phyloP scores from a whole-genome alignment of 306 rosid genomes.

The Cercis canadensis region DNA sequence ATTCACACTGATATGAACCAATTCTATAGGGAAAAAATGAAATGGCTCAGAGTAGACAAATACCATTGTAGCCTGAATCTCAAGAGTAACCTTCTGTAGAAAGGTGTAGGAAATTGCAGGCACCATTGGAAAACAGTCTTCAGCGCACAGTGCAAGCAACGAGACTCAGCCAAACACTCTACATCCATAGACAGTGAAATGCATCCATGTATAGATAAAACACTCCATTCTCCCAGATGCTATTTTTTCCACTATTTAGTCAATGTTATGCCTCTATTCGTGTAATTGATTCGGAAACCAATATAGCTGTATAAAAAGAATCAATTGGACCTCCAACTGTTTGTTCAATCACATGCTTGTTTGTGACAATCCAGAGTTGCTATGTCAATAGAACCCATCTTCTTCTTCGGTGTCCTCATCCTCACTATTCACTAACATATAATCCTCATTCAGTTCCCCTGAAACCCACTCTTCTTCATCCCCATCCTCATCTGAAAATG shows the following conservation, averaged over 20 bases:
- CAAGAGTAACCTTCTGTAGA: conserved; percentile 1
- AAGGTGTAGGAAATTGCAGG: conserved; percentile 26
- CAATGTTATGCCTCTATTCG: conserved; percentile 3
- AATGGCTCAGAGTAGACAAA: conserved; percentile 8
- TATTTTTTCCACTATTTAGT: conserved; percentile 13
- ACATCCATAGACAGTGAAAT: neutral
- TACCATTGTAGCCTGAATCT: conserved; percentile 31
- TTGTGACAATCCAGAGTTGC: neutral
- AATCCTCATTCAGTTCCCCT: conserved; percentile 34
- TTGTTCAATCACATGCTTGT: conserved; percentile 1
- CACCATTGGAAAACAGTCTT: conserved; percentile 16
- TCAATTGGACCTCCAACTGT: conserved; percentile 6
- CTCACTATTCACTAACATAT: conserved; percentile 44
- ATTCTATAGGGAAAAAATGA: conserved; percentile 6
- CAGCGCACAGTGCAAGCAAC: neutral
- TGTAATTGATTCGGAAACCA: neutral
- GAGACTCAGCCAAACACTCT: conserved; percentile 5
- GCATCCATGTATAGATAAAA: neutral
- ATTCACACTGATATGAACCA: conserved; percentile 2
- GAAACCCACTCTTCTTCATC: conserved; percentile 39
- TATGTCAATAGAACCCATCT: conserved; percentile 49
- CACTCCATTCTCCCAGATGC: conserved; percentile 11
- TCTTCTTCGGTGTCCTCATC: conserved; percentile 50
- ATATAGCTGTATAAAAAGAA: conserved; percentile 26
- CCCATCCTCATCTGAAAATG: conserved; percentile 59